Percentiles rank a stretch among this genome's conserved stretches.
Evolutionary conservation across 306 rosid genomes (phyloP).

Genomic region (Carpinus viminea): DNA sequence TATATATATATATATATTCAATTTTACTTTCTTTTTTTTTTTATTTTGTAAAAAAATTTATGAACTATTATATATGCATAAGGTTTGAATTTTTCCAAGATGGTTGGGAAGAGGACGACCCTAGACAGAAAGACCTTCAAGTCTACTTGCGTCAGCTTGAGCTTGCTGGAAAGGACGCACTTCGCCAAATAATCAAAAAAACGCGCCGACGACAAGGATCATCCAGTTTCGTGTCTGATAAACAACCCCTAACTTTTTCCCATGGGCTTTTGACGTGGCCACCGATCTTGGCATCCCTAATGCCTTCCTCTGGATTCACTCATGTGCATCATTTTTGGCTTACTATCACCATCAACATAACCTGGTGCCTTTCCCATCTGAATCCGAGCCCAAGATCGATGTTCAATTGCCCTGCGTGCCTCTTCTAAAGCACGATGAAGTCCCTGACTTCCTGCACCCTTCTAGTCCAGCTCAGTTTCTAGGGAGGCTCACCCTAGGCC

Average conservation of each 20-base stretch:
- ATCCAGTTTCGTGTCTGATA: conserved; percentile 38
- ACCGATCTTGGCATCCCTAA: conserved; percentile 41
- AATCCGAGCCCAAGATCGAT: conserved; percentile 39
- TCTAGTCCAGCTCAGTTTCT: conserved; percentile 18
- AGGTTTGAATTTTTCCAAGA: conserved; percentile 56
- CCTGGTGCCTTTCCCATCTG: no score
- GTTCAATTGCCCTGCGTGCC: conserved; percentile 44
- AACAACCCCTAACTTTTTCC: conserved; percentile 46
- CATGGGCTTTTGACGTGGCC: conserved; percentile 45
- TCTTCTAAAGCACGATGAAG: conserved; percentile 43
- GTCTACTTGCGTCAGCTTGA: conserved; percentile 34
- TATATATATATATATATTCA: no score
- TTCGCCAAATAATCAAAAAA: conserved; percentile 1
- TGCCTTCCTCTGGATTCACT: conserved; percentile 63
- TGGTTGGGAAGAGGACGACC: conserved; percentile 19
- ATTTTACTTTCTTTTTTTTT: no score
- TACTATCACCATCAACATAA: no score
- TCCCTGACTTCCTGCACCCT: conserved; percentile 60
- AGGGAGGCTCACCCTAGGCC: conserved; percentile 37
- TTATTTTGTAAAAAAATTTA: no score
- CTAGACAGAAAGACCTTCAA: neutral
- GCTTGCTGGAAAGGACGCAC: neutral
- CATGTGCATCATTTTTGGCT: conserved; percentile 43
- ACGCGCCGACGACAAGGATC: conserved; percentile 11
- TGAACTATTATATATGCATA: neutral